Conservation (phyloP, 306 rosid genomes). For the Lathyrus sativus region DNA sequence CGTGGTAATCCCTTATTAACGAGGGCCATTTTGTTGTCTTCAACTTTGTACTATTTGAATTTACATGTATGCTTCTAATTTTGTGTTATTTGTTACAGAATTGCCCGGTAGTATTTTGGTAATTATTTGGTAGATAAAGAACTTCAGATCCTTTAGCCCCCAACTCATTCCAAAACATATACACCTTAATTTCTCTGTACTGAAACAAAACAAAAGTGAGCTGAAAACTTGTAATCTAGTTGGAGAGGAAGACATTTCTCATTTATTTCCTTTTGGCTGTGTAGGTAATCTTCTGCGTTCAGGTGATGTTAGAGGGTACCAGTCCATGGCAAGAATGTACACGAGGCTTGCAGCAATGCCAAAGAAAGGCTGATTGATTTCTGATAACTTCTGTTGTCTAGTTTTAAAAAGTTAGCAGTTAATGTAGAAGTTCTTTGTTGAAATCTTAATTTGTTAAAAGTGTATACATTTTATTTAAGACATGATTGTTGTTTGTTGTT, state of each 20-base stretch:
- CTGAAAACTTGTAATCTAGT: conserved; percentile 29
- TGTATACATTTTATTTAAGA: conserved; percentile 31
- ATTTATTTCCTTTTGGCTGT: conserved; percentile 17
- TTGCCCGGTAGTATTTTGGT: conserved; percentile 6
- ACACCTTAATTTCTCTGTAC: conserved; percentile 3
- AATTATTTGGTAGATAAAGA: conserved; percentile 24
- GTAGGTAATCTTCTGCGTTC: conserved; percentile 93
- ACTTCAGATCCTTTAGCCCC: conserved; percentile 27
- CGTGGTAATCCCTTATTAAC: conserved; percentile 3
- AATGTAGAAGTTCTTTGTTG: conserved; percentile 16
- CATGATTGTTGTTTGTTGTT: conserved; percentile 27
- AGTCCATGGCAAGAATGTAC: conserved; percentile 98
- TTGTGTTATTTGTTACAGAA: conserved; percentile 8
- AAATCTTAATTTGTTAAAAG: conserved; percentile 30
- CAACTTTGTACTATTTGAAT: conserved; percentile 6
- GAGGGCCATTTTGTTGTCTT: conserved; percentile 1
- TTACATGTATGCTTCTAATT: conserved; percentile 5
- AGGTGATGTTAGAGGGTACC: conserved; percentile 83
- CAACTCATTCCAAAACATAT: conserved; percentile 20
- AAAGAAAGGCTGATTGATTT: conserved; percentile 74
- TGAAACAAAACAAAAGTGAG: background rate
- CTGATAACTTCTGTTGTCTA: conserved; percentile 31
- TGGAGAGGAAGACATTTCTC: background rate
- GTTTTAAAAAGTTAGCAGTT: conserved; percentile 27
- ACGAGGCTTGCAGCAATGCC: conserved; percentile 97